Evolutionary conservation across 306 rosid genomes (phyloP).

Genomic region (Fragaria vesca): DNA sequence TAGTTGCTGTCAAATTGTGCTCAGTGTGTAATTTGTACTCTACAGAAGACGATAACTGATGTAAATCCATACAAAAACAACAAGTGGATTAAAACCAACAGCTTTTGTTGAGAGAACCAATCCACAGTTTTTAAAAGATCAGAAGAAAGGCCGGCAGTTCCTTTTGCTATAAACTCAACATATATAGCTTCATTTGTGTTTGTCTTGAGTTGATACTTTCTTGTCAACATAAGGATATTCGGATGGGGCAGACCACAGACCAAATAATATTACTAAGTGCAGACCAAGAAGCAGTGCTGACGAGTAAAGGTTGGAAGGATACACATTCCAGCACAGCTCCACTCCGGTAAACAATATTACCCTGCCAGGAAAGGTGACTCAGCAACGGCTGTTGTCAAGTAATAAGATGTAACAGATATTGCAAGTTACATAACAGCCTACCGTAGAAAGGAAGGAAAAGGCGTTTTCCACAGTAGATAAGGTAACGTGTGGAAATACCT

Average conservation of each 20-base stretch:
- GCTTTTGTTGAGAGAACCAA: neutral
- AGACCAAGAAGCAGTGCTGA: slow-evolving; percentile 61
- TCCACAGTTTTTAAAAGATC: neutral
- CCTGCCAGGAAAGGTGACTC: slow-evolving; percentile 38
- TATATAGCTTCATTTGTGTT: slow-evolving; percentile 33
- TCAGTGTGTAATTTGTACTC: neutral
- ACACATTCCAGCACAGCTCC: slow-evolving; percentile 90
- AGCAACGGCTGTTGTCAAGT: slow-evolving; percentile 1
- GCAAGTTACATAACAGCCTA: slow-evolving; percentile 23
- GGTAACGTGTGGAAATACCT: slow-evolving; percentile 93
- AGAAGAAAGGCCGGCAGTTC: neutral
- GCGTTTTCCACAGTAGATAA: slow-evolving; percentile 77
- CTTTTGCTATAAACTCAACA: neutral
- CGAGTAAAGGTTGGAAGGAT: slow-evolving; percentile 66
- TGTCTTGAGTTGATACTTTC: slow-evolving; percentile 34
- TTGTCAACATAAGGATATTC: slow-evolving; percentile 57
- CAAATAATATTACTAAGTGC: slow-evolving; percentile 68
- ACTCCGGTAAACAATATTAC: slow-evolving; percentile 70
- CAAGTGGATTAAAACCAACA: slow-evolving; percentile 3
- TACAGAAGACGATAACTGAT: neutral
- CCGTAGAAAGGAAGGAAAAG: slow-evolving; percentile 64
- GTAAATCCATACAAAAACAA: neutral
- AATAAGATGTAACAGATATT: neutral
- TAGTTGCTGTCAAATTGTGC: neutral
- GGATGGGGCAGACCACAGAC: slow-evolving; percentile 73